A percentile compares a stretch with the other conserved stretches of the same genome.
Conservation (phyloP, 345 rosid species). For the Brassica carinata region DNA sequence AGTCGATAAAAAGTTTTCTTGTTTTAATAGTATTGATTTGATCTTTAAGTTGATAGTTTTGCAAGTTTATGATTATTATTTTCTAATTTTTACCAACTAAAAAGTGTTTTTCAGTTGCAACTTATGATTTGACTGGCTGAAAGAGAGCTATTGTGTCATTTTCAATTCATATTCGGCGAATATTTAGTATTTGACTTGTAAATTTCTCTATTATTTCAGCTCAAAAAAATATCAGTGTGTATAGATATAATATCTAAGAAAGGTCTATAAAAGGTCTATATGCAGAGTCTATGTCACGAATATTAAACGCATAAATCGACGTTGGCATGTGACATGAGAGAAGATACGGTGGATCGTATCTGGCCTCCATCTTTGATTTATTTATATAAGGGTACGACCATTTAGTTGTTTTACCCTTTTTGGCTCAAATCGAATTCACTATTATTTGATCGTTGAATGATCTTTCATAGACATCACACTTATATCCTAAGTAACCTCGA, state of each 20-base stretch:
- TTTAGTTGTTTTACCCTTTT: background rate
- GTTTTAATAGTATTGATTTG: no score
- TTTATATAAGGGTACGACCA: no score
- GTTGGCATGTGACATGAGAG: slow-evolving; percentile 34
- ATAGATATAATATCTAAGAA: slow-evolving; percentile 6
- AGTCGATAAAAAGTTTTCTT: no score
- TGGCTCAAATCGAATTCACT: background rate
- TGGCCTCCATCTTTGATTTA: no score
- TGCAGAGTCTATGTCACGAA: slow-evolving; percentile 35
- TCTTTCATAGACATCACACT: no score
- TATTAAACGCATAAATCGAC: slow-evolving; percentile 24
- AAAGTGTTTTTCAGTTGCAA: background rate
- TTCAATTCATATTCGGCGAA: slow-evolving; percentile 14
- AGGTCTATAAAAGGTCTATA: background rate
- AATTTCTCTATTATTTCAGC: background rate
- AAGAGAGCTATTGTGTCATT: slow-evolving; percentile 4
- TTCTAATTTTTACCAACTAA: no score
- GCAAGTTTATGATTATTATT: background rate
- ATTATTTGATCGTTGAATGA: no score
- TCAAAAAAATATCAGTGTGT: slow-evolving; percentile 13
- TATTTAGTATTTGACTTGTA: slow-evolving; percentile 30
- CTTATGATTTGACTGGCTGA: slow-evolving; percentile 19
- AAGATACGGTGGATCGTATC: slow-evolving; percentile 36
- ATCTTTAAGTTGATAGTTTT: background rate
- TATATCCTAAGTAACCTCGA: no score